Evolutionary conservation across 1,284 basidiomycete species (phyloP).

Genomic region (Microbotryomycetes sp.): DNA sequence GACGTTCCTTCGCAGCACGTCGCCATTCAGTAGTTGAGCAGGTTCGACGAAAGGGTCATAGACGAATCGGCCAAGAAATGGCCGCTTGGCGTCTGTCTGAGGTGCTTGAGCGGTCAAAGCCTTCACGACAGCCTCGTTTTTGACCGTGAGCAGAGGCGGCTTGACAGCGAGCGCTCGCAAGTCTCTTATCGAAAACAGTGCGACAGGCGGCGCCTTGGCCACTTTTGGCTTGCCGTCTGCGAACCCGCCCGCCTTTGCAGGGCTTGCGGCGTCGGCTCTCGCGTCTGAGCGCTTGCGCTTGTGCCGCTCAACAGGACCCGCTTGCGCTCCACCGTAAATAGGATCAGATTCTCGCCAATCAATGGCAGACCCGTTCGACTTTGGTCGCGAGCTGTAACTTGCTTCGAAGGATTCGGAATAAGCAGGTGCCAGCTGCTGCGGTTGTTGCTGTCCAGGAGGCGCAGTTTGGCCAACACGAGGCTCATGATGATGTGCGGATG

Average conservation of each 20-base stretch:
- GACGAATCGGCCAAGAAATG: slow-evolving; percentile 24
- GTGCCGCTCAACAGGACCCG: not conserved
- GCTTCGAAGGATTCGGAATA: too few relatives aligned
- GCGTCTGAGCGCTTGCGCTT: not conserved
- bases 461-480: too few relatives aligned
- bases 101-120: not conserved
- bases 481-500: too few relatives aligned
- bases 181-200: slow-evolving; percentile 20
- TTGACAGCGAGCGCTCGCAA: slow-evolving; percentile 9
- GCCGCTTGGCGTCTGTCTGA: not conserved
- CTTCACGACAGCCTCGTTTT: slow-evolving; percentile 15
- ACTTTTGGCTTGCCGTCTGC: not conserved
- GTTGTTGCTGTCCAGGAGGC: not conserved
- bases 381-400: too few relatives aligned
- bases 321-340: too few relatives aligned
- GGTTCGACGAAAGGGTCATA: slow-evolving; percentile 32
- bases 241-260: not conserved
- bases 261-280: not conserved
- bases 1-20: slow-evolving; percentile 18
- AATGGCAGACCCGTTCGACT: too few relatives aligned
- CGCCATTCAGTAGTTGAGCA: slow-evolving; percentile 28
- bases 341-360: not conserved
- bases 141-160: slow-evolving; percentile 18
- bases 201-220: not conserved
- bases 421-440: not conserved